Base-by-base conservation (phyloP, 2,329 filamentous ascomycete genomes). In the Apiospora hydei region DNA sequence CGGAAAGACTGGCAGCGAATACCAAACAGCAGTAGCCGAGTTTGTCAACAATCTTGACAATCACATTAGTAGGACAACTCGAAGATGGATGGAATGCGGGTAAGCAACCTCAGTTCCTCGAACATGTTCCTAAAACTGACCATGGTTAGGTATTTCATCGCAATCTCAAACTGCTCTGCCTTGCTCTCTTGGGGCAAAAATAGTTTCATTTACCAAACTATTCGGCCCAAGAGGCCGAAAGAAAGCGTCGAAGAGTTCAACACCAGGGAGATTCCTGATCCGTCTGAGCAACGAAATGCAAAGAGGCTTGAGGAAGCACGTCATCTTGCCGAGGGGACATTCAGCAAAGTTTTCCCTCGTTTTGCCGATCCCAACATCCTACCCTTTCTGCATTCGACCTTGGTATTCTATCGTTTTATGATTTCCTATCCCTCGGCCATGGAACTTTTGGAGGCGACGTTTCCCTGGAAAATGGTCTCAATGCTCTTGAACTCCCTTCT, bases 351-450 rank as follows among this genome's bases (percentile, higher is more conserved):
- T 0, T 83, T 91, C 10, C 79, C 81, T 2, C 84, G 90, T 0
- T 84, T 86, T 41, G 87, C 86, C 0, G 90, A 92, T 64, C 82
- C 85, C 3, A 90, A 91, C 73, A 86, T 89, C 3, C 82, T 93
- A 1, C 87, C 91, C 0, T 92, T 89, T 76, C 77, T 92, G 0
- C 91, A 94, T 74, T 86, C 89, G 0, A 86, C 87, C 5, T 81
- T 94, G 38, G 86, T 88, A 0, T 93, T 92, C 75, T 77, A 93
- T 10, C 77, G 81, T 2, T 83, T 86, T 38, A 78, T 90, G 67
- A 81, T 83, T 1, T 78, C 79, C 10, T 81, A 80, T 7, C 83
- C 83, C 0, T 77, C 78, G 0, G 87, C 85, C 0, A 86, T 86
- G 80, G 78, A 72, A 18, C 79, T 83, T 24, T 78, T 89, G 3